phyloP scores from a whole-genome alignment of 1,284 basidiomycete genomes.

The Anthracocystis walkeri region DNA sequence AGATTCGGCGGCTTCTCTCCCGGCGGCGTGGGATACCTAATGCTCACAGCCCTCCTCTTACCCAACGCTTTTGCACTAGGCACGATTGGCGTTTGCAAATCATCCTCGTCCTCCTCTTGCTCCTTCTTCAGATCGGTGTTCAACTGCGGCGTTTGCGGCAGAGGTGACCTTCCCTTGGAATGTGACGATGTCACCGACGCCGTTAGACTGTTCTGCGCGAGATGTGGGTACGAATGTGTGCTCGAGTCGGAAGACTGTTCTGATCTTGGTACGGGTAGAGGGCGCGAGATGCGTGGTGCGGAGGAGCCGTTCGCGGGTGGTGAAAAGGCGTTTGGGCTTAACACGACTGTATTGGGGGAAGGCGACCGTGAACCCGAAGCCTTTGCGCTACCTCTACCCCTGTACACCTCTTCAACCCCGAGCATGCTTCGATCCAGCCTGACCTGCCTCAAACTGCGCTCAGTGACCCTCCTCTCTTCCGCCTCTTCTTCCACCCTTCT shows the following conservation, averaged over 20 bases:
- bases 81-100: slow-evolving; percentile 48
- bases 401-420: slow-evolving; percentile 30
- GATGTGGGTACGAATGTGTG: slow-evolving; percentile 13
- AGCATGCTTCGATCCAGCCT: slow-evolving; percentile 50
- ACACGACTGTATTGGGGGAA: slow-evolving; percentile 2
- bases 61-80: slow-evolving; percentile 62
- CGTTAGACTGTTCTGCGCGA: not conserved
- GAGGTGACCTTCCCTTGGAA: slow-evolving; percentile 4
- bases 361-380: slow-evolving; percentile 23
- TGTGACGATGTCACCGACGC: slow-evolving; percentile 12
- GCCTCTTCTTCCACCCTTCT: slow-evolving; percentile 44
- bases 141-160: slow-evolving; percentile 22
- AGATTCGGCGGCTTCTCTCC: slow-evolving; percentile 1
- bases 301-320: not conserved
- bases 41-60: slow-evolving; percentile 52
- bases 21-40: slow-evolving; percentile 34
- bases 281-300: slow-evolving; percentile 21
- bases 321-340: not conserved
- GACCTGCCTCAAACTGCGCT: slow-evolving; percentile 51
- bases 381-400: not conserved
- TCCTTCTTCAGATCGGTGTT: slow-evolving; percentile 12
- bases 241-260: slow-evolving; percentile 31
- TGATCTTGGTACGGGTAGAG: slow-evolving; percentile 29
- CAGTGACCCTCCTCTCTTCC: slow-evolving; percentile 48
- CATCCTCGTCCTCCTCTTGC: slow-evolving; percentile 38